Evolutionary conservation across 75 land plant species (phyloP), one percentile per base, ranked within the genome.

Genomic region (Cryptomeria japonica): DNA sequence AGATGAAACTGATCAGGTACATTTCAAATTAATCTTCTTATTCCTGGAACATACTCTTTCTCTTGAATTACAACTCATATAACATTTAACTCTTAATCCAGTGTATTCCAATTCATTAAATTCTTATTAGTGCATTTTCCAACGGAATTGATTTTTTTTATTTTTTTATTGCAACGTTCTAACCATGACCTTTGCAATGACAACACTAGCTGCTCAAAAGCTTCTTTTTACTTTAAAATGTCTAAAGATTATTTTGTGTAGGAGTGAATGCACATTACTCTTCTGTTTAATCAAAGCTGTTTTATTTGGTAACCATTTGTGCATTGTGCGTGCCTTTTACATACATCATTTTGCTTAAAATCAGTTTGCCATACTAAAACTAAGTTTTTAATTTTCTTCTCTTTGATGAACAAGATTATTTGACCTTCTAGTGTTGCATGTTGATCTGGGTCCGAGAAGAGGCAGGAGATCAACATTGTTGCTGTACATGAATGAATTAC

Each of bases 1-100:
- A 36, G 99, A 98, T 91, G 97, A 95, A 87, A 86, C 25, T 70
- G 99, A 98, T 91, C 99, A 98, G 98, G 98, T 96, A 83, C 47
- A 37, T 75, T 82, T 53, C 31, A 82, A 82, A 44, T 82, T 13
- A 46, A 82, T 82, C 16, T 46, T 10, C 32, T 44, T 5, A 82
- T 49, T 46, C n/a, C 84, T 44, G 13, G 53, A 82, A 82, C 32
- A 82, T 32, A 49, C 84, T 80, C 39, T 82, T n/a, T 42, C 3
- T 82, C 31, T 44, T n/a, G 82, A 79, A 39, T 46, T 44, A 34
- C 32, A 32, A 13, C 3, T 32, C 16, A 75, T 82, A 44, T n/a
- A 44, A 46, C 53, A 46, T 82, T 82, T n/a, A 42, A n/a, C 84
- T n/a, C 14, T 80, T n/a, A 22, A 38, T 28, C n/a, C 16, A 22